Evolutionary conservation across 176 grass and related monocot genomes (phyloP).

Genomic region (Triticum timopheevii): DNA sequence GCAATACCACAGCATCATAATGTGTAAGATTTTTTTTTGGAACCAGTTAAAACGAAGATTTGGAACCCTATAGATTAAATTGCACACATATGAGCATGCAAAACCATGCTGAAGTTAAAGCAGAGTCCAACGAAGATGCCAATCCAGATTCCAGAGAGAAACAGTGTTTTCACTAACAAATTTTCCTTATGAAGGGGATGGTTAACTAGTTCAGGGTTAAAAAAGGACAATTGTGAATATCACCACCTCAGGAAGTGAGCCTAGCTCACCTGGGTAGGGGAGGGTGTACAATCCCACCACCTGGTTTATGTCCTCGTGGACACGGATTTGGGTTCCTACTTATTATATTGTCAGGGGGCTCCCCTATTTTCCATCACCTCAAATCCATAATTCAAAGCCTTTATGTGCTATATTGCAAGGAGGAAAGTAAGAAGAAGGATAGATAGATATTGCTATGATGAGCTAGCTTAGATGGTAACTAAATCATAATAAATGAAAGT

Average conservation of each 20-base stretch:
- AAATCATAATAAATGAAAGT: not conserved
- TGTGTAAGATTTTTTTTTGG: not conserved
- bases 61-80: not conserved
- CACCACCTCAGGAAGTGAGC: not conserved
- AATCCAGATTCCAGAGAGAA: not conserved
- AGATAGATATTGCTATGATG: not conserved
- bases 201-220: not conserved
- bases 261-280: not conserved
- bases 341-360: not conserved
- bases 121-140: constrained; percentile 3
- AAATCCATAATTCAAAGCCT: not conserved
- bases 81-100: not conserved
- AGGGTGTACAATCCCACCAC: not conserved
- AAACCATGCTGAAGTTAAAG: not conserved
- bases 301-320: not conserved
- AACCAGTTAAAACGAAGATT: too few species aligned
- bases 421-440: not conserved
- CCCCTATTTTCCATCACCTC: not conserved
- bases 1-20: constrained; percentile 11
- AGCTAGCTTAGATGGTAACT: constrained; percentile 10
- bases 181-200: not conserved
- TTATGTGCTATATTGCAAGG: not conserved
- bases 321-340: not conserved
- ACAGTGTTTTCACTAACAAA: not conserved
- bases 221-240: not conserved